A percentile compares a stretch with the other conserved stretches of the same genome.
Evolutionary conservation across 192 early-diverging fungal genomes (phyloP).

Genomic region (Backusella parvicylindrica): DNA sequence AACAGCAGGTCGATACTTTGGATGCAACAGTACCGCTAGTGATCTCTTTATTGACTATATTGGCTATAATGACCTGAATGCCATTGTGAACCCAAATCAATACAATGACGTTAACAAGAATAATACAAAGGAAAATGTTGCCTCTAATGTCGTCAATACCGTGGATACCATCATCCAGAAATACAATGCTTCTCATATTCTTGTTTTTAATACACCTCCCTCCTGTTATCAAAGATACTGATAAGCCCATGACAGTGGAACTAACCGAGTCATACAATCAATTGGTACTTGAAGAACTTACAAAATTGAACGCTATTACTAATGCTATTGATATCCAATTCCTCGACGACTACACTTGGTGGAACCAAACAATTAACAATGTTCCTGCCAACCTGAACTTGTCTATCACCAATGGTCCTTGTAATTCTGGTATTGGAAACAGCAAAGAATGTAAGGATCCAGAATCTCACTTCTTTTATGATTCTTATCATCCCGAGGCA

Average conservation of each 20-base stretch:
- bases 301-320: neutral
- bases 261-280: neutral
- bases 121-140: neutral
- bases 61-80: neutral
- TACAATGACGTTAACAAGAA: neutral
- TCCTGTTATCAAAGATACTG: neutral
- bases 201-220: neutral
- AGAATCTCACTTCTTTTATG: neutral
- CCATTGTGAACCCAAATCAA: neutral
- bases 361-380: neutral
- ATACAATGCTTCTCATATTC: neutral
- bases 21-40: neutral
- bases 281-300: neutral
- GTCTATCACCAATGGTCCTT: neutral
- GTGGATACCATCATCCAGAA: neutral
- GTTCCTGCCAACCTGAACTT: neutral
- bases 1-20: neutral
- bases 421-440: neutral
- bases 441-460: neutral
- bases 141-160: neutral
- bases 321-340: neutral
- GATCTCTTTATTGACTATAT: neutral
- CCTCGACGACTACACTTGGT: neutral
- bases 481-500: neutral
- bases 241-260: conserved; percentile 27